These are phyloP conservation scores for Agastache rugosa DNA, from an alignment of 257 asterid species.

Conservation along the genomic window DNA sequence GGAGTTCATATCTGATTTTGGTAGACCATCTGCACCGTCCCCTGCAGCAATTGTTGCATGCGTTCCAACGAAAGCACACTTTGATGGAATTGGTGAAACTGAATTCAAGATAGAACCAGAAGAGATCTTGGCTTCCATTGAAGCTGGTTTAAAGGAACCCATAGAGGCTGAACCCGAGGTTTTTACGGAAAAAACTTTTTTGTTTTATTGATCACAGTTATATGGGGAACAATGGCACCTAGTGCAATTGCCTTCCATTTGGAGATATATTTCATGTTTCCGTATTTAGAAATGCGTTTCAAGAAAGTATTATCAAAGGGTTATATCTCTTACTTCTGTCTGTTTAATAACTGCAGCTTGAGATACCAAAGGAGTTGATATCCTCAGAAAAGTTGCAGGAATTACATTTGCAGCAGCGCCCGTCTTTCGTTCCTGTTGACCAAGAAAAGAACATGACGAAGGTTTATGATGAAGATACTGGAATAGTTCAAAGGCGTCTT, in stretches of 20 bases:
- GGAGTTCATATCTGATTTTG: slow-evolving; percentile 93
- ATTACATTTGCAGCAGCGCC: slow-evolving; percentile 54
- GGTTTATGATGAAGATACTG: slow-evolving; percentile 81
- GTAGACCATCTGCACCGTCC: slow-evolving; percentile 87
- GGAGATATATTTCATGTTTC: slow-evolving; percentile 26
- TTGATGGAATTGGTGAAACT: slow-evolving; percentile 88
- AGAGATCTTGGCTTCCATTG: slow-evolving; percentile 82
- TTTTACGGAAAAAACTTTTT: slow-evolving; percentile 26
- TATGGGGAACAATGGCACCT: slow-evolving; percentile 12
- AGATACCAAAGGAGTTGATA: slow-evolving; percentile 90
- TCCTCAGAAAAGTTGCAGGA: slow-evolving; percentile 68
- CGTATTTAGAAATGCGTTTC: slow-evolving; percentile 8
- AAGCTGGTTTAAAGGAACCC: slow-evolving; percentile 85
- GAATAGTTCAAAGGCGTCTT: slow-evolving; percentile 85
- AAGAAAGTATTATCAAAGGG: slow-evolving; percentile 15
- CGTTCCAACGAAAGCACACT: slow-evolving; percentile 79
- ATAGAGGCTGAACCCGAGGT: slow-evolving; percentile 99
- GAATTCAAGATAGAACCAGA: slow-evolving; percentile 81
- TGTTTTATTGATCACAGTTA: slow-evolving; percentile 7
- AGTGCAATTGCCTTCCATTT: slow-evolving; percentile 17
- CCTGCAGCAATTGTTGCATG: slow-evolving; percentile 99
- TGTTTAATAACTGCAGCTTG: slow-evolving; percentile 70
- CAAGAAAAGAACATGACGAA: slow-evolving; percentile 57
- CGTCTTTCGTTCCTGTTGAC: slow-evolving; percentile 75
- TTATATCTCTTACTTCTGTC: slow-evolving; percentile 31